Base-by-base conservation (phyloP, 129 eudicot genomes). In the Flaveria robusta region DNA sequence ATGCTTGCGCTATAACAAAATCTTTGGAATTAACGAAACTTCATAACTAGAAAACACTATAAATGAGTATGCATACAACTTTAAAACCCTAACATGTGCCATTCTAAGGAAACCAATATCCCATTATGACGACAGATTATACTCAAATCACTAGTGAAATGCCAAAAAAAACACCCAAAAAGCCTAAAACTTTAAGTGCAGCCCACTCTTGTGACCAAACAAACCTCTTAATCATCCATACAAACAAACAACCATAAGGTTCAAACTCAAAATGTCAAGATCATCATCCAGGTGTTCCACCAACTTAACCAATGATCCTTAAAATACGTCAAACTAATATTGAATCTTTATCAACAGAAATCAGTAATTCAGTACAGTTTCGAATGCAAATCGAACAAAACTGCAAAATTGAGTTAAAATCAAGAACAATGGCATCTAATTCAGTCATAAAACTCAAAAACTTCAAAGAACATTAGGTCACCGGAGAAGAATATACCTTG, bases 401-500 rank as follows among this genome's bases (percentile, higher is more conserved):
- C 78, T 16, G 22, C 55, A 60, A 20, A 76, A 34, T 34, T 7
- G 39, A 34, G 39, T 24, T 0, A 24, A 24, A 24, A 1, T 24
- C 1, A 24, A 24, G 27, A 24, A 24, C 27, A 24, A 24, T 24
- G 27, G 27, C 27, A 24, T 24, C 27, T 24, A 24, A 24, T 24
- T 24, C 27, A 24, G 27, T 34, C 0, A 34, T 34, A 34, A 34
- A 34, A 4, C 39, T 34, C 39, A 7, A 34, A 34, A 34, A 5
- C 5, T 34, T 34, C 39, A 7, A 34, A 5, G 7, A 34, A 34
- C 39, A 34, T 34, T 5, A 34, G 39, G 39, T 34, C 39, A 34
- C 39, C 39, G 5, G 7, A 34, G 39, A 34, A 34, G 39, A 34
- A 34, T 34, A 9, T 63, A 93, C 98, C 97, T 93, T 90, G 16